These are phyloP conservation scores for Fusarium verrucosum DNA, from an alignment of 2,329 filamentous ascomycete species.

Conservation along the genomic window DNA sequence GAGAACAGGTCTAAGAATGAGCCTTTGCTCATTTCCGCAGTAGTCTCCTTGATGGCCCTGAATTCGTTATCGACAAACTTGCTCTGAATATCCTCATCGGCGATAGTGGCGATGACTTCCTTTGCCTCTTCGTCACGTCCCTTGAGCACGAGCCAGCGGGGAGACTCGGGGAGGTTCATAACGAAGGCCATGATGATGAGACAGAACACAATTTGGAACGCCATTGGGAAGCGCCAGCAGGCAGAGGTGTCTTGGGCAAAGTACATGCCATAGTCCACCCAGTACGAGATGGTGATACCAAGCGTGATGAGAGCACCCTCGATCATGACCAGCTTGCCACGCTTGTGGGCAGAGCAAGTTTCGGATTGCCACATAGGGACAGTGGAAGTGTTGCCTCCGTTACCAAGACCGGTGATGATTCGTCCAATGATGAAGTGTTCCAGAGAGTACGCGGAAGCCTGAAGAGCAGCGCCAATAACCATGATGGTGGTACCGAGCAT, in stretches of 20 bases:
- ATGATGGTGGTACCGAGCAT: slow-evolving; percentile 68
- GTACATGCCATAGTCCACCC: slow-evolving; percentile 67
- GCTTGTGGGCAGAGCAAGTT: slow-evolving; percentile 64
- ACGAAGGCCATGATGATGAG: slow-evolving; percentile 65
- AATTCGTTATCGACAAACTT: slow-evolving; percentile 67
- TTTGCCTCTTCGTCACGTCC: slow-evolving; percentile 59
- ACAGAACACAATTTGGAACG: slow-evolving; percentile 65
- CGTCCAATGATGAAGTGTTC: slow-evolving; percentile 67
- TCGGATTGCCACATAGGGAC: slow-evolving; percentile 70
- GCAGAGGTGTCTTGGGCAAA: slow-evolving; percentile 54
- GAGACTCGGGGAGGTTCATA: slow-evolving; percentile 64
- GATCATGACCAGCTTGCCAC: slow-evolving; percentile 69
- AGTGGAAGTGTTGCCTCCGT: slow-evolving; percentile 66
- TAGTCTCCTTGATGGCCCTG: slow-evolving; percentile 70
- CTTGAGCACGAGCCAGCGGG: slow-evolving; percentile 58
- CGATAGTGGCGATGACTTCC: slow-evolving; percentile 61
- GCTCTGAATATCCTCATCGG: slow-evolving; percentile 63
- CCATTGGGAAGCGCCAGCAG: slow-evolving; percentile 68
- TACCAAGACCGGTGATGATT: slow-evolving; percentile 67
- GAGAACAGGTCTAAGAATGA: slow-evolving; percentile 68
- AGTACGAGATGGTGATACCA: slow-evolving; percentile 67
- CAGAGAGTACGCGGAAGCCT: slow-evolving; percentile 64
- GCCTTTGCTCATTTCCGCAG: slow-evolving; percentile 73
- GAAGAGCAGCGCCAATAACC: slow-evolving; percentile 66
- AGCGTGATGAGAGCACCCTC: slow-evolving; percentile 67